Base-by-base conservation (phyloP, 306 rosid genomes). In the Oemleria cerasiformis region DNA sequence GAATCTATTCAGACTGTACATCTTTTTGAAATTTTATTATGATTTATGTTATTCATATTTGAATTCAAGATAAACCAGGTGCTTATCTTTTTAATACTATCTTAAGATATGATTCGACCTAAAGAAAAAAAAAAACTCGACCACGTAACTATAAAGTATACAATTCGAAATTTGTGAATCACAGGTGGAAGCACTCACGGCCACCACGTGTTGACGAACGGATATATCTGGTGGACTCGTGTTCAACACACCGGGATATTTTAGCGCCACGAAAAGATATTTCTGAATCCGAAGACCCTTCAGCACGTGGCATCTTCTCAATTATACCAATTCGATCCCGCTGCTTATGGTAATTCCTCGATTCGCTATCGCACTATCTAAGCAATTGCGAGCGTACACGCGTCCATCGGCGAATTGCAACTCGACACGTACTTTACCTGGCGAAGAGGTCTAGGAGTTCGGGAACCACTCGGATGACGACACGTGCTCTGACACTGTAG, bases 271-370 rank as follows among this genome's bases (percentile, higher is more conserved):
- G 43, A 43, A 36, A 56, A 63, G 85, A 77, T 84, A 74, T 77
- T 80, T 83, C 77, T 11, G 71, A 63, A 68, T 81, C 38, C 12
- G 20, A 7, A 8, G 21, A 12, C 16, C 0, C 0, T 2, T 1
- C 8, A 34, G 68, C 82, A 80, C 85, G 80, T 80, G 85, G 71
- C 77, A 6, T 17, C 20, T 19, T 8, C 21, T n/a, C 25, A 53
- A 10, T 13, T 20, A 2, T 20, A 17, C 70, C 75, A 59, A 14
- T 8, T 49, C 51, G 41, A 49, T 68, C 49, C 63, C 57, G 5
- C 47, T 3, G 4, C 38, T 48, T 45, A 41, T 30, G 71, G 6
- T 7, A 38, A 39, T 38, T 53, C 73, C 67, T 67, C 36, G 68
- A 58, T 47, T 67, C 47, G 45, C 20, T 56, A 62, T 56, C 53